Conservation (phyloP, 2,329 filamentous ascomycete genomes). For the Arthroderma uncinatum region DNA sequence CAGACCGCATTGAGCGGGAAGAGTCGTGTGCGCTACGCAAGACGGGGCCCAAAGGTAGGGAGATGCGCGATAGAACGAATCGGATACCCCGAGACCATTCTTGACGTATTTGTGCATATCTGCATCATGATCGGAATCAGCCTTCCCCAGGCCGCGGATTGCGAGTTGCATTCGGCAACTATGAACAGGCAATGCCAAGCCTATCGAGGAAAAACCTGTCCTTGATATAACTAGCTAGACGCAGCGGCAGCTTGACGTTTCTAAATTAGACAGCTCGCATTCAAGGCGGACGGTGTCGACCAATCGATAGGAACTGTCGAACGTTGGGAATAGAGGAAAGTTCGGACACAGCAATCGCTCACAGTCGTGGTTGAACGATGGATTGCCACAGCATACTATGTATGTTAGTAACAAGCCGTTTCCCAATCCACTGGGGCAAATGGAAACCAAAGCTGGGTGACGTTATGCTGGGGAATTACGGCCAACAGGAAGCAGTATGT, state of each 20-base stretch:
- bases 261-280: conserved; percentile 5
- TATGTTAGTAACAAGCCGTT: conserved; percentile 1
- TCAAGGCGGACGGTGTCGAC: not conserved
- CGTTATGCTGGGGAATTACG: not conserved
- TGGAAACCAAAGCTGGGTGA: not conserved
- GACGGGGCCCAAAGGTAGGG: not conserved
- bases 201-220: not conserved
- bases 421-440: not conserved
- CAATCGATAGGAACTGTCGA: not conserved
- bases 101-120: conserved; percentile 5
- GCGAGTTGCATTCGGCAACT: conserved; percentile 1
- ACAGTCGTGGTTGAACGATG: conserved; percentile 6
- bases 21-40: not conserved
- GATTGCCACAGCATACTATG: conserved; percentile 5
- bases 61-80: conserved; percentile 5
- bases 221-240: not conserved
- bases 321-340: conserved; percentile 5
- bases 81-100: conserved; percentile 1
- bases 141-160: not conserved
- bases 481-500: not conserved
- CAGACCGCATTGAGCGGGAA: conserved; percentile 2
- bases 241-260: not conserved
- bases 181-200: not conserved
- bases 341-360: not conserved
- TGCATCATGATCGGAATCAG: not conserved